Percentiles rank a stretch among this genome's conserved stretches.
phyloP scores from a whole-genome alignment of 768 basidiomycete genomes.

The Phaeotremella skinneri region DNA sequence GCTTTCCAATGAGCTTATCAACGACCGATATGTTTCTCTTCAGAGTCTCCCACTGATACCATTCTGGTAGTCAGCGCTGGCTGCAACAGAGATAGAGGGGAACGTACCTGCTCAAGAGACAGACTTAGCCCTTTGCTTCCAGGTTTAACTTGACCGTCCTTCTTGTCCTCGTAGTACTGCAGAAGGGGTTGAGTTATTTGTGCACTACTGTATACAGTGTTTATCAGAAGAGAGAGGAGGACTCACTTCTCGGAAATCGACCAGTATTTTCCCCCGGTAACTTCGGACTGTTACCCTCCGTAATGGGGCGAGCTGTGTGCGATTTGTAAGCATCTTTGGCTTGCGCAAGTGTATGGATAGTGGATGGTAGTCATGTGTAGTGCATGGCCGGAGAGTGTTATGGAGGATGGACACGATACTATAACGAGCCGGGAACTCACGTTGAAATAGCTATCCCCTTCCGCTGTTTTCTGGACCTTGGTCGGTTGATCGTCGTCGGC shows the following conservation, averaged over 20 bases:
- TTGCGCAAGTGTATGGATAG: not conserved
- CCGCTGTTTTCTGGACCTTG: slow-evolving; percentile 17
- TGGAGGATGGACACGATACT: not conserved
- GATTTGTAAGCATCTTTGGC: not conserved
- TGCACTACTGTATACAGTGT: not conserved
- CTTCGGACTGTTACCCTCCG: slow-evolving; percentile 42
- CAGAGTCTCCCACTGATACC: slow-evolving; percentile 31
- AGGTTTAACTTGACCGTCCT: slow-evolving; percentile 44
- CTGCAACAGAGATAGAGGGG: not conserved
- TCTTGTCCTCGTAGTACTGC: slow-evolving; percentile 49
- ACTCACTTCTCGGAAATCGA: slow-evolving; percentile 50
- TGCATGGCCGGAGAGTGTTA: not conserved
- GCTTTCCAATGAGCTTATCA: slow-evolving; percentile 29
- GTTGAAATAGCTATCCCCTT: slow-evolving; percentile 27
- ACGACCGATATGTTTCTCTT: slow-evolving; percentile 29
- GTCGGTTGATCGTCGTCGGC: too few relatives aligned
- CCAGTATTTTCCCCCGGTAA: slow-evolving; percentile 38
- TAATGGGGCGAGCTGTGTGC: slow-evolving; percentile 29
- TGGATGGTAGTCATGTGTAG: too few relatives aligned
- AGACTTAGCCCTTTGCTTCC: slow-evolving; percentile 46
- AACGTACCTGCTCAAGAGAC: slow-evolving; percentile 40
- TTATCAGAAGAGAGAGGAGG: not conserved
- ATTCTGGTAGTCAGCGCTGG: slow-evolving; percentile 1
- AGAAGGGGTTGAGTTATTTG: too few relatives aligned
- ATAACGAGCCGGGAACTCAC: slow-evolving; percentile 7